A percentile compares a stretch with the other conserved stretches of the same genome.
Evolutionary conservation across 2,329 filamentous ascomycete species (phyloP).

Genomic region (Fusarium avenaceum): DNA sequence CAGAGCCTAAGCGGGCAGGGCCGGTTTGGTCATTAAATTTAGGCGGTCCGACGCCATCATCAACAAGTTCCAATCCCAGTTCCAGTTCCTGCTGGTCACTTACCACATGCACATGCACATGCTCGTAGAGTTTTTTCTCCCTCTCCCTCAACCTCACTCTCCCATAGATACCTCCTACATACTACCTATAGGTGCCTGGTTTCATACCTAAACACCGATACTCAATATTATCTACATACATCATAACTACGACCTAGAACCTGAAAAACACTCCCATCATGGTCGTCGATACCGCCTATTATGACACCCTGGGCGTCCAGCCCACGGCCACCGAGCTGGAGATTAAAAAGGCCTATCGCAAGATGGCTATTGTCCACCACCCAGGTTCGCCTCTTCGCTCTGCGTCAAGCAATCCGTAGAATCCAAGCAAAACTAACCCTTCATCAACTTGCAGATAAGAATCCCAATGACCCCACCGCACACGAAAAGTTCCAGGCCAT

Average conservation of each 20-base stretch:
- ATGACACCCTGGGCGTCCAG: conserved; percentile 87
- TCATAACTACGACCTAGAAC: conserved; percentile 26
- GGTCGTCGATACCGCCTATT: conserved; percentile 91
- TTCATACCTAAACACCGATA: conserved; percentile 22
- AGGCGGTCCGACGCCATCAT: conserved; percentile 47
- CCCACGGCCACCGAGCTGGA: conserved; percentile 89
- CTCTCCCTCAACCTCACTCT: conserved; percentile 4
- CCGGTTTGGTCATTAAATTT: conserved; percentile 18
- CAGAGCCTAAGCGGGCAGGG: conserved; percentile 21
- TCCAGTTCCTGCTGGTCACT: conserved; percentile 20
- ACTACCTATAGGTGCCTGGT: not conserved
- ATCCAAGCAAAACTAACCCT: conserved; percentile 13
- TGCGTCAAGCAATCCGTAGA: conserved; percentile 1
- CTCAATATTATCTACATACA: conserved; percentile 5
- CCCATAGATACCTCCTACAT: not conserved
- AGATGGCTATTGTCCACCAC: conserved; percentile 93
- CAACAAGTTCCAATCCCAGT: conserved; percentile 30
- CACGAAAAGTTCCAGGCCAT: conserved; percentile 95
- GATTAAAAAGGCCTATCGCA: conserved; percentile 97
- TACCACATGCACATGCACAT: not conserved
- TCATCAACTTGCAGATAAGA: conserved; percentile 78
- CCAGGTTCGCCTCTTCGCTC: conserved; percentile 69
- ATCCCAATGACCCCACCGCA: conserved; percentile 93
- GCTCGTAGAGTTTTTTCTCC: conserved; percentile 14
- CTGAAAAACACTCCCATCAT: conserved; percentile 63